Percentiles rank a stretch among this genome's conserved stretches.
Conservation (phyloP, 1,139 yeast species). For the Candida sanyaensis region DNA sequence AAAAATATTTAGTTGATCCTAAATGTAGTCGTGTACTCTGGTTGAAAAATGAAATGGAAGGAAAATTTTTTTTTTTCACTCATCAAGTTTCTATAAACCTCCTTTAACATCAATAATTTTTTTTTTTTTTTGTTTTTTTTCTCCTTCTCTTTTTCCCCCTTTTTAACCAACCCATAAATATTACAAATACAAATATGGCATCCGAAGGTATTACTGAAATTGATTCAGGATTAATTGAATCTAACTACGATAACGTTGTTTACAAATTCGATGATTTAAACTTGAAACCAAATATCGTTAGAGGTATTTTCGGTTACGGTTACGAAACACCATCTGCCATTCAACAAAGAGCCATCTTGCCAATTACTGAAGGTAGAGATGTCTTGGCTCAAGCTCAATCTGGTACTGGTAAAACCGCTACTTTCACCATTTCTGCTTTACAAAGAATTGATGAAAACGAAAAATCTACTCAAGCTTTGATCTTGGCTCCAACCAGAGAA, state of each 20-base stretch:
- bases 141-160: slow-evolving; percentile 1
- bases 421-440: slow-evolving; percentile 95
- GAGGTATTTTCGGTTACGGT: slow-evolving; percentile 97
- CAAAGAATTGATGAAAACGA: slow-evolving; percentile 84
- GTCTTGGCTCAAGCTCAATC: slow-evolving; percentile 99
- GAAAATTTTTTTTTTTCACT: slow-evolving; percentile 2
- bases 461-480: slow-evolving; percentile 88
- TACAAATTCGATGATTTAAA: slow-evolving; percentile 85
- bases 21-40: neutral
- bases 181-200: slow-evolving; percentile 17
- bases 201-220: slow-evolving; percentile 75
- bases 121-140: neutral
- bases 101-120: slow-evolving; percentile 2
- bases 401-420: slow-evolving; percentile 99
- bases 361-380: slow-evolving; percentile 95
- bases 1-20: neutral
- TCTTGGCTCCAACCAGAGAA: slow-evolving; percentile 98
- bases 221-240: slow-evolving; percentile 82
- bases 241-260: slow-evolving; percentile 98
- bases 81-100: slow-evolving; percentile 1
- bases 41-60: neutral
- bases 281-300: slow-evolving; percentile 73
- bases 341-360: slow-evolving; percentile 97
- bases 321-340: slow-evolving; percentile 97
- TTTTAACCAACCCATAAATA: neutral